A percentile compares a stretch with the other conserved stretches of the same genome.
These are phyloP conservation scores for Solanum gracilifrons DNA, from an alignment of 257 asterid genomes.

Conservation along the genomic window DNA sequence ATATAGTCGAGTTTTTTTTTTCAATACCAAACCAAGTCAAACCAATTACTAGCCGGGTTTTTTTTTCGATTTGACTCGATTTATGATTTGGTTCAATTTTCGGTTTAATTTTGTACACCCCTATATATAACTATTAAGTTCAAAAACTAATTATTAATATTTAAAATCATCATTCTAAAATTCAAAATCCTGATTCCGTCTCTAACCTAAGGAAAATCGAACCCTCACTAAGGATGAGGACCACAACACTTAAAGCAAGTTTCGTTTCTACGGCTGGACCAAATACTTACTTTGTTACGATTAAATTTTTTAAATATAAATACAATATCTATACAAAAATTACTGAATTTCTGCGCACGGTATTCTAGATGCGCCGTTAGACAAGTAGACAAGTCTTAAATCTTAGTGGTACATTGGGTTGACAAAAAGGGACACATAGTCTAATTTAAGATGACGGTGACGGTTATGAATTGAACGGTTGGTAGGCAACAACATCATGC, in stretches of 20 bases:
- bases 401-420: not conserved
- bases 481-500: not conserved
- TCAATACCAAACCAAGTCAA: too few species aligned
- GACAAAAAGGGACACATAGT: not conserved
- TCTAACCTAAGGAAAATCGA: too few species aligned
- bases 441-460: not conserved
- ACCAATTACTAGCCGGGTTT: too few species aligned
- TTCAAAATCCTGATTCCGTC: rapidly evolving
- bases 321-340: rapidly evolving
- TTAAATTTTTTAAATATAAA: too few species aligned
- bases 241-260: not conserved
- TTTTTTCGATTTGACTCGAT: too few species aligned
- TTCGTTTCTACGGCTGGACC: rapidly evolving
- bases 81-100: too few species aligned
- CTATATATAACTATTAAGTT: too few species aligned
- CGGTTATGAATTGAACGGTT: not conserved
- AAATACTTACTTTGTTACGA: not conserved
- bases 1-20: too few species aligned
- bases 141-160: too few species aligned
- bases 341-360: rapidly evolving
- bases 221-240: not conserved
- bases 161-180: too few species aligned
- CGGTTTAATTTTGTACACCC: too few species aligned
- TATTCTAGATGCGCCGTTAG: not conserved
- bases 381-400: not conserved